Percentiles rank a stretch among this genome's conserved stretches.
Conservation (phyloP, 805 yeast species). For the Maudiozyma serrabonitensis region DNA sequence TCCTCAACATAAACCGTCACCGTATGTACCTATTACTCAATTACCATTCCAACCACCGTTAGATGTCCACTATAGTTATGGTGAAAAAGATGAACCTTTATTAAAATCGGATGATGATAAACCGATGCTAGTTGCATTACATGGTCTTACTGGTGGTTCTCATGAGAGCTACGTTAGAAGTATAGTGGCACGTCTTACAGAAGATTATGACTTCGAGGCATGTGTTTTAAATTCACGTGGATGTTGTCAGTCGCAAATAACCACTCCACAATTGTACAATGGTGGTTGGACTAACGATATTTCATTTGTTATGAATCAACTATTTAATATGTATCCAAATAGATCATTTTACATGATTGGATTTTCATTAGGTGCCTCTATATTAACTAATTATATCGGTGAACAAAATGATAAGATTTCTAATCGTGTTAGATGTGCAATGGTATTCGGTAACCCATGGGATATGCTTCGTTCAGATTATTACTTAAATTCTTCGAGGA, state of each 20-base stretch:
- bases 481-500: conserved; percentile 32
- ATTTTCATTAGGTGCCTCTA: conserved; percentile 69
- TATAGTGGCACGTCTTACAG: conserved; percentile 35
- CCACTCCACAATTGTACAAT: conserved; percentile 60
- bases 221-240: conserved; percentile 69
- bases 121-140: conserved; percentile 59
- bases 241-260: conserved; percentile 58
- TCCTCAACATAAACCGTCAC: conserved; percentile 1
- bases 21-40: conserved; percentile 29
- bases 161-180: conserved; percentile 68
- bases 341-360: conserved; percentile 67
- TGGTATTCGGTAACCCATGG: conserved; percentile 64
- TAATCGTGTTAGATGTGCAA: conserved; percentile 41
- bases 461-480: conserved; percentile 46
- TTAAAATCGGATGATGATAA: conserved; percentile 29
- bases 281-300: conserved; percentile 69
- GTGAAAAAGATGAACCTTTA: conserved; percentile 34
- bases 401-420: conserved; percentile 40
- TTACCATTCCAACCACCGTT: conserved; percentile 21
- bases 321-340: conserved; percentile 34
- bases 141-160: conserved; percentile 83
- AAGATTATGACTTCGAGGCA: conserved; percentile 41
- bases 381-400: conserved; percentile 64
- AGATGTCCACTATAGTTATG: conserved; percentile 13
- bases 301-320: conserved; percentile 1